These are phyloP conservation scores for Syncephalastrum racemosum DNA, from an alignment of 371 early-diverging fungal genomes.

Conservation along the genomic window DNA sequence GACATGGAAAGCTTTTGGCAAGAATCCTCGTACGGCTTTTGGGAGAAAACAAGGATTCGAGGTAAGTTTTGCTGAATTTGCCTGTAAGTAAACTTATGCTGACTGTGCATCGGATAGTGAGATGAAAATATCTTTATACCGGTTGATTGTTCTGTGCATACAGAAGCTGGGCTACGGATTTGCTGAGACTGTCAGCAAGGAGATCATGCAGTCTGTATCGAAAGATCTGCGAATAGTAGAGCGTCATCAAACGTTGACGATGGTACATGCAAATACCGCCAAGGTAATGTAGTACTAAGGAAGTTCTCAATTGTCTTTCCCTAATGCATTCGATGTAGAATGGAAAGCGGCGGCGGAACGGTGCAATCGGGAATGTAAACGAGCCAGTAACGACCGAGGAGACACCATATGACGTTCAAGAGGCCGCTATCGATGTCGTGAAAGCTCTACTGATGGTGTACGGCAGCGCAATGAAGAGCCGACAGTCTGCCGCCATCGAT, in stretches of 20 bases:
- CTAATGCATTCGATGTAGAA: background rate
- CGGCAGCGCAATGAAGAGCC: slow-evolving; percentile 36
- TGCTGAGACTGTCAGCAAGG: slow-evolving; percentile 35
- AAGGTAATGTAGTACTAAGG: background rate
- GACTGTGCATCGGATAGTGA: slow-evolving; percentile 18
- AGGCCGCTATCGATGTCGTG: slow-evolving; percentile 26
- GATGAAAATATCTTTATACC: slow-evolving; percentile 36
- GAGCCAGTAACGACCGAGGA: slow-evolving; percentile 12
- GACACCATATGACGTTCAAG: slow-evolving; percentile 27
- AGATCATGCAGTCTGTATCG: slow-evolving; percentile 16
- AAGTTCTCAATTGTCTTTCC: background rate
- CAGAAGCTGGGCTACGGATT: slow-evolving; percentile 47
- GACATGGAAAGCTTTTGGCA: slow-evolving; percentile 39
- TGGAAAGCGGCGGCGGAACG: slow-evolving; percentile 9
- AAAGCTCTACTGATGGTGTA: slow-evolving; percentile 19
- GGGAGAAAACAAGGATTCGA: slow-evolving; percentile 35
- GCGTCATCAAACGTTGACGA: slow-evolving; percentile 4
- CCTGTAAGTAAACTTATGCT: background rate
- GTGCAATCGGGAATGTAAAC: background rate
- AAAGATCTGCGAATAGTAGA: slow-evolving; percentile 3
- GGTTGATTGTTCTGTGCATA: slow-evolving; percentile 39
- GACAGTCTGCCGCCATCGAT: slow-evolving; percentile 28
- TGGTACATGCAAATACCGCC: background rate
- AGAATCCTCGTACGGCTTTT: slow-evolving; percentile 41
- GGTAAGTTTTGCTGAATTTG: slow-evolving; percentile 15